These are phyloP conservation scores for Microascus cirrosus DNA, from an alignment of 2,329 filamentous ascomycete species.

Conservation along the genomic window DNA sequence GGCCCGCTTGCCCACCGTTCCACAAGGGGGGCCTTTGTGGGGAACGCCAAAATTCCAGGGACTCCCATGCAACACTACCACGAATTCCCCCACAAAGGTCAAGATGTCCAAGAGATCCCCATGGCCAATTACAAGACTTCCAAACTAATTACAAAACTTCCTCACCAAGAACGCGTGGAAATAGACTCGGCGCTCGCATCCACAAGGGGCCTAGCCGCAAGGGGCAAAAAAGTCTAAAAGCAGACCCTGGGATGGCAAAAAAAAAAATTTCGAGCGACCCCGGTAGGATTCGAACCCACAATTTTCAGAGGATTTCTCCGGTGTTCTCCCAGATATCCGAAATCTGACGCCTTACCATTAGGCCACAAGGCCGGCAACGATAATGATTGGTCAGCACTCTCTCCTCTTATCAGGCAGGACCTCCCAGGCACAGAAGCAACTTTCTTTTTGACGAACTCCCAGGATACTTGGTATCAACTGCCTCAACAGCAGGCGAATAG, in stretches of 20 bases:
- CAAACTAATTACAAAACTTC: too few species aligned
- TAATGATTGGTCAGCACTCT: not conserved
- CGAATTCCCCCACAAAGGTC: not conserved
- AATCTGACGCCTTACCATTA: constrained; percentile 6
- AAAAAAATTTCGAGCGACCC: constrained; percentile 3
- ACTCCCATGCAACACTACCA: not conserved
- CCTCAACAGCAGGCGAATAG: too few species aligned
- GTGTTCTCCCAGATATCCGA: not conserved
- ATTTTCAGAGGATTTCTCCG: not conserved
- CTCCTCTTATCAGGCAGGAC: too few species aligned
- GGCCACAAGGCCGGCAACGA: constrained; percentile 2
- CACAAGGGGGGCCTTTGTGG: not conserved
- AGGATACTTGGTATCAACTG: too few species aligned
- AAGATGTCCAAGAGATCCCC: too few species aligned
- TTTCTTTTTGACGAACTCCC: too few species aligned
- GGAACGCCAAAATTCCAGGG: not conserved
- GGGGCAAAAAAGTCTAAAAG: not conserved
- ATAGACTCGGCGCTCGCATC: not conserved
- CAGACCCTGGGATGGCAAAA: not conserved
- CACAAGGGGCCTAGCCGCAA: not conserved
- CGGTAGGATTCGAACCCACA: constrained; percentile 1
- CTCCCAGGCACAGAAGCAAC: too few species aligned
- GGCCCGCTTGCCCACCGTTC: not conserved
- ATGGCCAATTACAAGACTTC: too few species aligned
- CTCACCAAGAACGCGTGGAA: too few species aligned